Base-by-base conservation (phyloP, 1,284 basidiomycete genomes). In the Heterobasidion annosum region DNA sequence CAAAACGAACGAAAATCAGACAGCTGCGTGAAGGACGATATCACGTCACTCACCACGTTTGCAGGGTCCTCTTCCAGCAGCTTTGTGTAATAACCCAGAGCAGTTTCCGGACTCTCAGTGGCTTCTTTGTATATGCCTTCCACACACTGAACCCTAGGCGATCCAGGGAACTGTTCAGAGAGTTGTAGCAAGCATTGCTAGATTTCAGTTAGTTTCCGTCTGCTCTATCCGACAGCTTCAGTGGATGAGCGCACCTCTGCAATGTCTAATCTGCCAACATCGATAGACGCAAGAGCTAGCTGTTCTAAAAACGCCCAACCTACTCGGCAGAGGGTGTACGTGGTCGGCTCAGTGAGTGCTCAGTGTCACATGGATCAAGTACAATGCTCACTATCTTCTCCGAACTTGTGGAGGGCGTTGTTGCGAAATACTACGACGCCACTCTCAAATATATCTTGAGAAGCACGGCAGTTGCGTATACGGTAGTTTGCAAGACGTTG, bases 251-350 rank as follows among this genome's bases (percentile, higher is more conserved):
- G 62, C 66, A 96, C 93, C 65, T 91, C 83, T 19, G 95, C 92
- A n/a, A 93, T 71, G 52, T 90, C 82, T 43, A 87, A 63, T 54
- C 85, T 76, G 15, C 90, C 91, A 13, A 91, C 69, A 64, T 98
- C 95, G 52, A 97, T 73, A 0, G 96, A 83, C 1, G 96, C 92
- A 42, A 95, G 74, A 3, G 85, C 83, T 1, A 98, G 74, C 65
- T 98, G 94, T 66, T 98, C 96, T 13, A 95, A 72, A 58, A 93
- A 83, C 1, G 85, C 78, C 92, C 93, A 97, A 25, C 25, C 25
- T 25, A 25, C 25, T 25, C 25, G 60, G 78, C 91, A 93, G 61
- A 33, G 34, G 6, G 25, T 25, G 25, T 25, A 25, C 25, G 25
- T 25, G 5, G 25, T 25, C 4, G 2, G 43, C n/a, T 50, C 47